Evolutionary conservation across 768 basidiomycete species (phyloP).

Genomic region (Mycena vitilis): DNA sequence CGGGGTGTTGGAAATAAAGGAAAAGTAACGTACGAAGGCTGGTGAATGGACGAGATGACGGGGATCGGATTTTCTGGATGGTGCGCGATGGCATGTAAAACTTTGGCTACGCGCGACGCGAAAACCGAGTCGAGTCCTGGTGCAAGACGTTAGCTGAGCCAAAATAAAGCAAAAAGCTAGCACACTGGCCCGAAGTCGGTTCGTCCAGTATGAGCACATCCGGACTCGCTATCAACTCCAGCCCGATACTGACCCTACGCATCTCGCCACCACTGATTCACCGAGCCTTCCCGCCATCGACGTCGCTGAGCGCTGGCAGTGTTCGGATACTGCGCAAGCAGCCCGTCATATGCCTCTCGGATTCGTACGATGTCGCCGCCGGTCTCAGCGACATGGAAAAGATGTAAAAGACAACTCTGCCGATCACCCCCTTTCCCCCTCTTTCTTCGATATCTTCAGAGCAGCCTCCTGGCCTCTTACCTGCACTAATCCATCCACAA

Average conservation of each 20-base stretch:
- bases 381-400: too few relatives aligned
- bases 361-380: too few relatives aligned
- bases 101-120: constrained; percentile 81
- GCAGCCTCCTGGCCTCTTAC: constrained; percentile 31
- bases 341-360: too few relatives aligned
- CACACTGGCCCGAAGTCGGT: constrained; percentile 69
- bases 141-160: constrained; percentile 3
- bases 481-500: constrained; percentile 33
- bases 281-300: constrained; percentile 74
- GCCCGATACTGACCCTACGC: constrained; percentile 88
- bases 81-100: constrained; percentile 81
- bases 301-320: constrained; percentile 73
- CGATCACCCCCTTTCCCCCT: constrained; percentile 11
- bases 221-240: constrained; percentile 88
- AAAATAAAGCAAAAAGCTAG: constrained; percentile 6
- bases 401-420: constrained; percentile 36
- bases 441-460: constrained; percentile 15
- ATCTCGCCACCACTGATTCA: constrained; percentile 95
- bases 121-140: constrained; percentile 88
- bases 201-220: constrained; percentile 91
- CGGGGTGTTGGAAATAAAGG: too few relatives aligned
- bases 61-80: constrained; percentile 77
- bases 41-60: constrained; percentile 89
- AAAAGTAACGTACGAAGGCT: too few relatives aligned
- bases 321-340: too few relatives aligned